Conservation (phyloP, 768 basidiomycete species). For the Pleurotus salmoneostramineus region DNA sequence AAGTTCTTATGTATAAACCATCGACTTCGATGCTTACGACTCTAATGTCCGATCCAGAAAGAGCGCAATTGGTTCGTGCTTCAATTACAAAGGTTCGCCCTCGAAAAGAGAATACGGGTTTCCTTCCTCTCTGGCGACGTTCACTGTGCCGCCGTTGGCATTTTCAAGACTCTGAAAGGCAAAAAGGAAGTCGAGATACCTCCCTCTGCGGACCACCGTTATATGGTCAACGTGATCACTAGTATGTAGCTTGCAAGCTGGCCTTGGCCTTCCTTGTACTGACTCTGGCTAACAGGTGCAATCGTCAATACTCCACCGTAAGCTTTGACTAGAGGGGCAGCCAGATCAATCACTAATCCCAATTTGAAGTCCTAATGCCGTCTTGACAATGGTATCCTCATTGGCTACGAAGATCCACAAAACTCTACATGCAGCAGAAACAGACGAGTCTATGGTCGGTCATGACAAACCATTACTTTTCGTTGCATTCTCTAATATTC, state of each 20-base stretch:
- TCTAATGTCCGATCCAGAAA: conserved; percentile 37
- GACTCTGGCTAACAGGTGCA: conserved; percentile 48
- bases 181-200: conserved; percentile 45
- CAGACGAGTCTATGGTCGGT: conserved; percentile 83
- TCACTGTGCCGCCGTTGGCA: conserved; percentile 83
- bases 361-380: conserved; percentile 43
- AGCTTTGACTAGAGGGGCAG: conserved; percentile 21
- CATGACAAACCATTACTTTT: neutral
- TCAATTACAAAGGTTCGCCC: conserved; percentile 72
- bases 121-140: conserved; percentile 91
- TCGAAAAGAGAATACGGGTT: conserved; percentile 62
- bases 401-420: conserved; percentile 80
- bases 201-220: conserved; percentile 67
- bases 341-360: neutral
- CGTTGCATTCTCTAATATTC: neutral
- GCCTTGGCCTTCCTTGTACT: conserved; percentile 1
- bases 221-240: conserved; percentile 87
- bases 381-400: conserved; percentile 76
- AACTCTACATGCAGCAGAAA: conserved; percentile 76
- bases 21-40: neutral
- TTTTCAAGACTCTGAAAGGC: conserved; percentile 62
- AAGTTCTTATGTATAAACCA: neutral
- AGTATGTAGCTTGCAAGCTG: conserved; percentile 39
- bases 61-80: conserved; percentile 90
- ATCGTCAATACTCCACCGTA: conserved; percentile 94